Percentiles rank a stretch among this genome's conserved stretches.
These are phyloP conservation scores for Jackrogersella multiformis DNA, from an alignment of 495 filamentous ascomycete species.

Conservation along the genomic window DNA sequence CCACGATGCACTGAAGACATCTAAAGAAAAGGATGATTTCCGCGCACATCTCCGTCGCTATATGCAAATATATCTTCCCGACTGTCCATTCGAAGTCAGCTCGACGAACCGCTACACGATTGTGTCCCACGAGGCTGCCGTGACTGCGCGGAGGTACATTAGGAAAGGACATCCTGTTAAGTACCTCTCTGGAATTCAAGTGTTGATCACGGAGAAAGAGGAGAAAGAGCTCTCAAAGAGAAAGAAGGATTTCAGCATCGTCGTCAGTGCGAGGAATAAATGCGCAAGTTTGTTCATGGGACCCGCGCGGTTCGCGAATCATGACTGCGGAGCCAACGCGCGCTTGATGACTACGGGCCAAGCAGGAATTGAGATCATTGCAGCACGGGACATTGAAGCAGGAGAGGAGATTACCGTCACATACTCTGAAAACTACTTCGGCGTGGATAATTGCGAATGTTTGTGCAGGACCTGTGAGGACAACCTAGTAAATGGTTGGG, in stretches of 20 bases:
- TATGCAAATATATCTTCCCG: conserved; percentile 89
- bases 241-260: conserved; percentile 93
- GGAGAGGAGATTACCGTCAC: conserved; percentile 96
- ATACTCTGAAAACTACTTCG: conserved; percentile 97
- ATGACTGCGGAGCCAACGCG: conserved; percentile 95
- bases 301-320: conserved; percentile 94
- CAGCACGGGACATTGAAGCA: conserved; percentile 78
- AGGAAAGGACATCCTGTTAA: conserved; percentile 86
- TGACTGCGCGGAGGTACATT: conserved; percentile 83
- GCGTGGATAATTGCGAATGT: conserved; percentile 93
- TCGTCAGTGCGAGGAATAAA: conserved; percentile 90
- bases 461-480: conserved; percentile 88
- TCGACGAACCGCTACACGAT: conserved; percentile 98
- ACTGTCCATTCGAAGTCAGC: conserved; percentile 92
- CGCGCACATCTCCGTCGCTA: conserved; percentile 87
- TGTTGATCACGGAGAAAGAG: conserved; percentile 88
- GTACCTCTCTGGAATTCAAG: conserved; percentile 87
- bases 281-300: conserved; percentile 90
- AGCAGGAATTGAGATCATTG: conserved; percentile 87
- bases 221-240: conserved; percentile 79
- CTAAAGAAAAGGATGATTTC: conserved; percentile 89
- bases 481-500: conserved; percentile 83
- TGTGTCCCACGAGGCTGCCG: conserved; percentile 81
- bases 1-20: conserved; percentile 67
- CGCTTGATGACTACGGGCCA: conserved; percentile 80